Conservation (phyloP, 352 stramenopile genomes). For the Globisporangium nagaii region DNA sequence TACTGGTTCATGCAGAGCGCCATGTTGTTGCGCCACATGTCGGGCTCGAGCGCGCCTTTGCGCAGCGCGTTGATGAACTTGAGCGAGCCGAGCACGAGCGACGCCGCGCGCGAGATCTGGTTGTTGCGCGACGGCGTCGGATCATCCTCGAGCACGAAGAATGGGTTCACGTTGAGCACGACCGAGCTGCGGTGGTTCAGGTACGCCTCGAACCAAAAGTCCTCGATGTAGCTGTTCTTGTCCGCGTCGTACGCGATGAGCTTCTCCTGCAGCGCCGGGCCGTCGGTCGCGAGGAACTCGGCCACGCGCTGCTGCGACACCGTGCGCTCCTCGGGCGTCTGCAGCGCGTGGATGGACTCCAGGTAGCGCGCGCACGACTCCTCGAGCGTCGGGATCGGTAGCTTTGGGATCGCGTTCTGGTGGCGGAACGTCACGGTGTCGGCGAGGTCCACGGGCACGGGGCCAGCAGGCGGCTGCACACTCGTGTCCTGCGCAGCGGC, state of each 20-base stretch:
- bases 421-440: conserved; percentile 68
- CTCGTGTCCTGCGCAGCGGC: neutral
- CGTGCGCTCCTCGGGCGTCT: conserved; percentile 61
- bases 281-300: conserved; percentile 63
- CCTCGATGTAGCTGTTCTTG: conserved; percentile 82
- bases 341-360: conserved; percentile 64
- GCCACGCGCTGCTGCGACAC: conserved; percentile 41
- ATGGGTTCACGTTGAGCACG: conserved; percentile 96
- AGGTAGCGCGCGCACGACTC: conserved; percentile 77
- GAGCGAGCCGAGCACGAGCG: conserved; percentile 87
- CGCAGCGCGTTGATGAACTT: conserved; percentile 90
- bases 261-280: conserved; percentile 63
- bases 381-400: conserved; percentile 81
- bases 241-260: conserved; percentile 68
- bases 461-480: neutral
- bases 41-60: conserved; percentile 87
- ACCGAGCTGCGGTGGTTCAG: conserved; percentile 89
- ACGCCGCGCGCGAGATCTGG: conserved; percentile 87
- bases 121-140: conserved; percentile 84
- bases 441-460: neutral
- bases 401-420: conserved; percentile 69
- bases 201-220: conserved; percentile 97
- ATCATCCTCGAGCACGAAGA: conserved; percentile 93
- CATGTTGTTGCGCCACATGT: conserved; percentile 83
- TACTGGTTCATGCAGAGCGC: conserved; percentile 97